These are phyloP conservation scores for Fusarium sp. DNA, from an alignment of 2,329 filamentous ascomycete genomes.

Conservation along the genomic window DNA sequence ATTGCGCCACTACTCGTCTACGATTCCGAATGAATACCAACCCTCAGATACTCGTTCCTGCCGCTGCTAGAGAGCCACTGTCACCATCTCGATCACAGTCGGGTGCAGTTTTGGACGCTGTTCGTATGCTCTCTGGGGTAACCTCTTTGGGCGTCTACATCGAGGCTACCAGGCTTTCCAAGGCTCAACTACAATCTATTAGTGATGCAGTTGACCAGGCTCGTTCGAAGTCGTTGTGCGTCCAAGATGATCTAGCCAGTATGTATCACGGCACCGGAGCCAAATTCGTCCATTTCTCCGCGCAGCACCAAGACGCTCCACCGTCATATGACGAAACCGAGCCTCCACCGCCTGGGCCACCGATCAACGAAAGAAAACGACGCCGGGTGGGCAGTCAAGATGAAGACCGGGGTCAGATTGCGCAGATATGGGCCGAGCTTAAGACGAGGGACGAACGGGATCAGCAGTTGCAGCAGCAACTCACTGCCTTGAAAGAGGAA, in stretches of 20 bases:
- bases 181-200: conserved; percentile 24
- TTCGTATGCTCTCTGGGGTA: conserved; percentile 16
- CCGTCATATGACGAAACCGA: conserved; percentile 21
- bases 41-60: conserved; percentile 1
- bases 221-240: not conserved
- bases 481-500: conserved; percentile 1
- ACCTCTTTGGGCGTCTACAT: conserved; percentile 29
- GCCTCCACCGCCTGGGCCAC: conserved; percentile 11
- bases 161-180: conserved; percentile 23
- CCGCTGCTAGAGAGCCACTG: conserved; percentile 7
- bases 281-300: conserved; percentile 17
- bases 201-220: conserved; percentile 15
- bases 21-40: conserved; percentile 5
- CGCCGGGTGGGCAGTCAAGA: conserved; percentile 13
- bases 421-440: conserved; percentile 14
- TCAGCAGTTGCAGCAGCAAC: conserved; percentile 12
- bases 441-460: conserved; percentile 23
- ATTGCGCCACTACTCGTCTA: not conserved
- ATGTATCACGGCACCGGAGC: conserved; percentile 19
- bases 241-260: conserved; percentile 2
- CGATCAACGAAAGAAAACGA: conserved; percentile 20
- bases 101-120: conserved; percentile 28
- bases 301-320: conserved; percentile 7
- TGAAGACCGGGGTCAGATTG: not conserved
- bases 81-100: conserved; percentile 27